Conservation (phyloP, 78 protist genomes). For the Neovahlkampfia damariscottae region DNA sequence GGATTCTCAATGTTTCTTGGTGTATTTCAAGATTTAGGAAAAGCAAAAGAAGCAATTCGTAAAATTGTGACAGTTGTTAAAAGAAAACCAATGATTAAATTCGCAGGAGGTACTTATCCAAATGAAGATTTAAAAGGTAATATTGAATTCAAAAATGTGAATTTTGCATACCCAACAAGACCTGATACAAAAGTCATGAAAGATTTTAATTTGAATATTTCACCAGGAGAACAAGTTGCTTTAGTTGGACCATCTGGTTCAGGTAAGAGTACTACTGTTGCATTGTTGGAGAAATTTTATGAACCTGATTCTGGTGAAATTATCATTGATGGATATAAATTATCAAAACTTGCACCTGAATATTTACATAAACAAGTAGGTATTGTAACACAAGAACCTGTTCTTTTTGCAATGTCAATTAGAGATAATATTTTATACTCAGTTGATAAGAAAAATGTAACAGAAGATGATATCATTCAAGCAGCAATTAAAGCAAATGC, state of each 20-base stretch:
- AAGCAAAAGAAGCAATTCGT: neutral
- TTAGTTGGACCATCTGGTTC: slow-evolving; percentile 74
- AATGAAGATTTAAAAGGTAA: neutral
- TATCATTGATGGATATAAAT: neutral
- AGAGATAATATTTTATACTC: slow-evolving; percentile 25
- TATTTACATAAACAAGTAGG: slow-evolving; percentile 6
- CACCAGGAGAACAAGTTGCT: slow-evolving; percentile 31
- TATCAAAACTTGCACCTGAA: neutral
- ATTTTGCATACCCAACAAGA: slow-evolving; percentile 55
- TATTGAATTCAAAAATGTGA: slow-evolving; percentile 46
- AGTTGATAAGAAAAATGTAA: neutral
- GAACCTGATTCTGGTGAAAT: neutral
- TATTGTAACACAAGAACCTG: slow-evolving; percentile 24
- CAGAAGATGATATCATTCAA: slow-evolving; percentile 11
- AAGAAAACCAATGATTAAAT: neutral
- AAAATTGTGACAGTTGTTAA: neutral
- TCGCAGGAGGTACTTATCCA: neutral
- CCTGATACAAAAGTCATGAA: slow-evolving; percentile 38
- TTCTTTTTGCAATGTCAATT: slow-evolving; percentile 21
- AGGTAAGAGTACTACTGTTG: slow-evolving; percentile 56
- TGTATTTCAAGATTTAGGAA: neutral
- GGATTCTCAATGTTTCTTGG: neutral
- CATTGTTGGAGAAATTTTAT: neutral
- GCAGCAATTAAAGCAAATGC: slow-evolving; percentile 84
- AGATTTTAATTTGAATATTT: slow-evolving; percentile 28